phyloP scores from a whole-genome alignment of 306 rosid genomes.

The Cercis canadensis region DNA sequence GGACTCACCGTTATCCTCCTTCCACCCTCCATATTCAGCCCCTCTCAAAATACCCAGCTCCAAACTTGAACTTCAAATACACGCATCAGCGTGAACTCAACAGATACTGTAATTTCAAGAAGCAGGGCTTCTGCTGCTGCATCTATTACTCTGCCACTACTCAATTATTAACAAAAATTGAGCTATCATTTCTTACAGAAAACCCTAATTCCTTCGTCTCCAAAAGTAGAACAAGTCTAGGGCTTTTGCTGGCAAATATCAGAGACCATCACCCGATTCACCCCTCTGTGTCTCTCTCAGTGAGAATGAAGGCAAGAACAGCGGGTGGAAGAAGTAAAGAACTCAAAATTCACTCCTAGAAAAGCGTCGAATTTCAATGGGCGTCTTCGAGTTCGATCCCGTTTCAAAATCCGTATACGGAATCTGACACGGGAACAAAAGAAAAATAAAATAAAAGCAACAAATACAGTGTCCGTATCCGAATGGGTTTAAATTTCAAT shows the following conservation, averaged over 20 bases:
- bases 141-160: background rate
- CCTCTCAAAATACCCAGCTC: conserved; percentile 23
- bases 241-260: background rate
- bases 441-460: too few species aligned
- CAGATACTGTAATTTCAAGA: background rate
- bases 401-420: conserved; percentile 41
- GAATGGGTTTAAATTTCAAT: too few species aligned
- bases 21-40: conserved; percentile 54
- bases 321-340: background rate
- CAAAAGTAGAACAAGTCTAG: background rate
- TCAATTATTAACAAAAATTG: background rate
- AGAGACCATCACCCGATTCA: background rate
- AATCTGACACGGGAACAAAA: background rate
- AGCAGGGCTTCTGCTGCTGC: conserved; percentile 6
- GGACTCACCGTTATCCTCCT: conserved; percentile 69
- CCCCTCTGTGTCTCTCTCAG: background rate
- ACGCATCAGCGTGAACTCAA: conserved; percentile 20
- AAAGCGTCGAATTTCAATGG: background rate
- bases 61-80: conserved; percentile 4
- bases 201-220: conserved; percentile 38
- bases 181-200: conserved; percentile 16
- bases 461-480: too few species aligned
- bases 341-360: background rate
- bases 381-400: conserved; percentile 21
- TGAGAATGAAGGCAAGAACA: background rate